These are phyloP conservation scores for Phyllosticta citriasiana DNA, from an alignment of 2,329 filamentous ascomycete genomes.

Conservation along the genomic window DNA sequence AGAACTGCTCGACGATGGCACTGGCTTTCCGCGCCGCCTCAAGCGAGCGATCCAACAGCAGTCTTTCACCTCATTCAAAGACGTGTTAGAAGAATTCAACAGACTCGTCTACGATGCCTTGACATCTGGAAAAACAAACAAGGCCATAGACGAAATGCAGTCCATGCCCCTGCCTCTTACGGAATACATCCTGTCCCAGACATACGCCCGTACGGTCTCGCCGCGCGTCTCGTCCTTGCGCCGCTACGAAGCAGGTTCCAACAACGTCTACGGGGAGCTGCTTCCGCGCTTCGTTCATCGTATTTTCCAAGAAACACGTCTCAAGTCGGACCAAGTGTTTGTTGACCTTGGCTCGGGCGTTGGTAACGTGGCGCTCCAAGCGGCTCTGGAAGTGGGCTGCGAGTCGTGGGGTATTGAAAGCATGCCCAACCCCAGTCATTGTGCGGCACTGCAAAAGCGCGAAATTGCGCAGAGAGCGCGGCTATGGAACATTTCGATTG, in stretches of 20 bases:
- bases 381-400: slow-evolving; percentile 84
- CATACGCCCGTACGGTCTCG: slow-evolving; percentile 86
- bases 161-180: slow-evolving; percentile 56
- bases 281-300: slow-evolving; percentile 73
- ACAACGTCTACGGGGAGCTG: slow-evolving; percentile 92
- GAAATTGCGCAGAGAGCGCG: slow-evolving; percentile 70
- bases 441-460: slow-evolving; percentile 67
- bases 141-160: slow-evolving; percentile 61
- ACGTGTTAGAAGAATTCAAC: slow-evolving; percentile 71
- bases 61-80: slow-evolving; percentile 58
- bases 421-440: slow-evolving; percentile 79
- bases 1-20: slow-evolving; percentile 60
- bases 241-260: slow-evolving; percentile 80
- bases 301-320: slow-evolving; percentile 66
- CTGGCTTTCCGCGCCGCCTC: slow-evolving; percentile 66
- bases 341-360: slow-evolving; percentile 93
- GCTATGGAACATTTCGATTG: slow-evolving; percentile 78
- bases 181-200: slow-evolving; percentile 73
- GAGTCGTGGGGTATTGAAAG: slow-evolving; percentile 95
- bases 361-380: slow-evolving; percentile 89
- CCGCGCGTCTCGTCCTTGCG: slow-evolving; percentile 74
- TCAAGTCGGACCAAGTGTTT: slow-evolving; percentile 79
- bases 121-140: slow-evolving; percentile 55
- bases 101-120: slow-evolving; percentile 54
- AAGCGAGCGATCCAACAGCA: slow-evolving; percentile 62